Percentiles rank a stretch among this genome's conserved stretches.
These are phyloP conservation scores for Aegilops sharonensis DNA, from an alignment of 176 grass and related monocot species.

Conservation along the genomic window DNA sequence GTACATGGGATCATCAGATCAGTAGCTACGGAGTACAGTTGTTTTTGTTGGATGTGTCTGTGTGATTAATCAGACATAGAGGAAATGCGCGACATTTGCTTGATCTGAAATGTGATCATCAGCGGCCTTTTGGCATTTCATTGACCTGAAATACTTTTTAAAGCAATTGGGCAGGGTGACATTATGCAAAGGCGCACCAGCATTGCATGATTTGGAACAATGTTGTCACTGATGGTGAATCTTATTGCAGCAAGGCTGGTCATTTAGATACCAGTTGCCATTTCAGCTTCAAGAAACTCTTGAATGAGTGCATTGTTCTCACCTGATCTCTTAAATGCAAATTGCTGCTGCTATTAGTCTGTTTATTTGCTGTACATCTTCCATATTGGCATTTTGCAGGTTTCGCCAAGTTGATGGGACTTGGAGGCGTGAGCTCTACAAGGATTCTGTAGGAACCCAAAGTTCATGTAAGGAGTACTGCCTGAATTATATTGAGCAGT, in stretches of 20 bases:
- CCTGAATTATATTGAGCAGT: background rate
- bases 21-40: background rate
- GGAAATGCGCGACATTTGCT: background rate
- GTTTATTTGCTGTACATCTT: background rate
- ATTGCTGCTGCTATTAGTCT: background rate
- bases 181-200: background rate
- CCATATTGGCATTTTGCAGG: conserved; percentile 28
- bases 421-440: conserved; percentile 64
- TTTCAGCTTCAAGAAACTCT: background rate
- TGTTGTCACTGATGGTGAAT: background rate
- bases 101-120: background rate
- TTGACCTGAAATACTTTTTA: background rate
- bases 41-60: background rate
- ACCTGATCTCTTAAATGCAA: background rate
- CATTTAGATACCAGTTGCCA: background rate
- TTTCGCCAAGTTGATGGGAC: conserved; percentile 48
- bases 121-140: background rate
- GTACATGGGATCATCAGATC: background rate
- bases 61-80: background rate
- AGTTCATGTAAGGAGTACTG: conserved; percentile 41
- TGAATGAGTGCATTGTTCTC: background rate
- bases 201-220: background rate
- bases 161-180: background rate
- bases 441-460: conserved; percentile 24
- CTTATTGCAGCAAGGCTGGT: background rate